Evolutionary conservation across 352 stramenopile species (phyloP), one percentile per base, ranked within the genome.

Genomic region (Globisporangium emineosum): DNA sequence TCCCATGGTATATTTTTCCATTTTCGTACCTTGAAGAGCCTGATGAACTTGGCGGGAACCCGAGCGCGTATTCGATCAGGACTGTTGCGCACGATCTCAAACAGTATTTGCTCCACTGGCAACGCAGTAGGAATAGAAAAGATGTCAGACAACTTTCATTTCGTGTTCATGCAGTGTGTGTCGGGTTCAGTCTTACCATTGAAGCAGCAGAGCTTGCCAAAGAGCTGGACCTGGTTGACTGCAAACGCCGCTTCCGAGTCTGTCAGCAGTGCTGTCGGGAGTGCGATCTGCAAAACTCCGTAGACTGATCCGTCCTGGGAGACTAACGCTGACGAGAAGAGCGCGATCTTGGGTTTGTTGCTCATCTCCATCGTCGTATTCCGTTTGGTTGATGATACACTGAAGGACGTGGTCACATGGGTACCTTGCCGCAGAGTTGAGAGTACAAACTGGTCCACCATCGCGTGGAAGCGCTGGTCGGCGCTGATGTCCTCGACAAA

Each of bases 361-460:
- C 29, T 21, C 5, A 27, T 27, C n/a, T n/a, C n/a, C 25, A 29
- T 25, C 3, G 9, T 3, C 7, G 13, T 6, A 30, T 43, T 53
- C 3, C 33, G 12, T n/a, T 23, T 60, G 17, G 8, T 1, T 29
- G 55, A 12, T 50, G 43, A 47, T 19, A 55, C 19, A 17, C 29
- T 54, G 12, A 63, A 23, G 1, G 32, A 51, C 9, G 40, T 27
- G 4, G 45, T 49, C 30, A 27, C 17, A n/a, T 37, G 23, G 6
- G 17, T 27, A 21, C 56, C 9, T 7, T 5, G 12, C 15, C 32
- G 52, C 27, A 86, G 56, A 0, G 57, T 53, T 17, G 55, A 66
- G 12, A 89, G 8, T 2, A 75, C 76, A 30, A 88, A 74, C 42
- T 92, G 79, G 42, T 92, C 83, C 0, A 92, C 70, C 59, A 88